Base-by-base conservation (phyloP, 2,329 filamentous ascomycete genomes). In the Ascosphaera pollenicola region DNA sequence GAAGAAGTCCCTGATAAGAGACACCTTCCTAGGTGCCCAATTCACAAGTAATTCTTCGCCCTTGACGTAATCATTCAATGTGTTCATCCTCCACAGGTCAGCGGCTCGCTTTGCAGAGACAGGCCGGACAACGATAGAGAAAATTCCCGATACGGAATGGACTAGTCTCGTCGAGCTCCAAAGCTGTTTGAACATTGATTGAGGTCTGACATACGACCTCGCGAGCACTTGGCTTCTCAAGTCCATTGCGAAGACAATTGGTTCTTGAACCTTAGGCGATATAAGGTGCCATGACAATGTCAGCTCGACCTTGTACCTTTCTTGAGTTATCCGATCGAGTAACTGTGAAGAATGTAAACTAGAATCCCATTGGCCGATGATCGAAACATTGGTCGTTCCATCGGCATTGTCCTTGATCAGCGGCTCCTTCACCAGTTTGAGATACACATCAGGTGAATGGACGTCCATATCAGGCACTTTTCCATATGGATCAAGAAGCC, bases 321-420 rank as follows among this genome's bases (percentile, higher is more conserved):
- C 85, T n/a, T 81, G 73, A 2, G 89, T 95, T 1, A 82, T 78
- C 18, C 87, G 75, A 57, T 98, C 85, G n/a, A 98, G 71, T 11
- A 95, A 66, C n/a, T 92, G 64, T 4, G 89, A 94, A 45, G 75
- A 76, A 56, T 98, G 89, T 47, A 89, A 66, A 50, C 84, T 92
- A 0, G 87, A 94, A 54, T 98, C 89, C 89, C 89, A 98, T 51
- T 95, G 85, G 0, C 80, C 84, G n/a, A 78, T 69, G 35, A 95
- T 66, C 1, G 78, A 85, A 30, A 94, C 75, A 53, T 78, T 84
- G 28, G 76, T 78, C 1, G 85, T 94, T 30, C 89, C 89, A 53
- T 95, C 91, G 17, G 81, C 73, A 51, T 94, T 91, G 42, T 80
- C 75, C 45, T 78, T 79, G 46, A 93, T 77, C 41, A 75, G 68